A percentile compares a stretch with the other conserved stretches of the same genome.
These are phyloP conservation scores for Davidsoniella australis DNA, from an alignment of 2,329 filamentous ascomycete genomes.

Conservation along the genomic window DNA sequence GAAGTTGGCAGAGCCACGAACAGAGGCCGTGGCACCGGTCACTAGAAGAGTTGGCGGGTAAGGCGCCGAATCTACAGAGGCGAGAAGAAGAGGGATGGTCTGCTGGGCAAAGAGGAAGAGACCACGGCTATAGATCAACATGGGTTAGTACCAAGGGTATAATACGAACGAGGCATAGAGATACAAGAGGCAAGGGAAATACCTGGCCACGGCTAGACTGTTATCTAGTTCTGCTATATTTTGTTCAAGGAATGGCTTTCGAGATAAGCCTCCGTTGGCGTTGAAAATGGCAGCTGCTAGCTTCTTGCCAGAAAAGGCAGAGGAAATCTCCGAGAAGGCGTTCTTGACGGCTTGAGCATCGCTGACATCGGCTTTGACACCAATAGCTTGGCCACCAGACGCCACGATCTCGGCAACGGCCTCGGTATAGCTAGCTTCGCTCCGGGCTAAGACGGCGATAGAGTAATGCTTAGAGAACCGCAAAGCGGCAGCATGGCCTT, in stretches of 20 bases:
- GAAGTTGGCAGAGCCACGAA: conserved; percentile 55
- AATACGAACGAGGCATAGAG: too few relatives aligned
- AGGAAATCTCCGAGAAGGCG: conserved; percentile 45
- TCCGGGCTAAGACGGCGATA: conserved; percentile 58
- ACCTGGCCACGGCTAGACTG: conserved; percentile 20
- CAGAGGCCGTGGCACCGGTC: conserved; percentile 69
- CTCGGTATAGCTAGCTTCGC: conserved; percentile 44
- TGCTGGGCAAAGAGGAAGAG: conserved; percentile 63
- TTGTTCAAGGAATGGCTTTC: conserved; percentile 43
- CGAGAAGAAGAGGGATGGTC: conserved; percentile 42
- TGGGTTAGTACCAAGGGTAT: too few relatives aligned
- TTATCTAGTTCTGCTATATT: conserved; percentile 30
- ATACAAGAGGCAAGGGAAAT: too few relatives aligned
- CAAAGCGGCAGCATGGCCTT: conserved; percentile 26
- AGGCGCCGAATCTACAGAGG: conserved; percentile 34
- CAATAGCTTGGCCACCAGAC: conserved; percentile 51
- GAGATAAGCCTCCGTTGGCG: conserved; percentile 33
- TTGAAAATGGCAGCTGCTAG: conserved; percentile 57
- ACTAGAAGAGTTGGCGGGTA: conserved; percentile 68
- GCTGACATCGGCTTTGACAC: conserved; percentile 37
- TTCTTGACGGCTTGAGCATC: conserved; percentile 30
- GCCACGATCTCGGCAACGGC: conserved; percentile 52
- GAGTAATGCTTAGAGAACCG: conserved; percentile 50
- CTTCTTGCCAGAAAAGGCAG: conserved; percentile 36
- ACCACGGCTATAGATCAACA: conserved; percentile 31